Conservation (phyloP, 2,329 filamentous ascomycete genomes). For the Periconia sp. region DNA sequence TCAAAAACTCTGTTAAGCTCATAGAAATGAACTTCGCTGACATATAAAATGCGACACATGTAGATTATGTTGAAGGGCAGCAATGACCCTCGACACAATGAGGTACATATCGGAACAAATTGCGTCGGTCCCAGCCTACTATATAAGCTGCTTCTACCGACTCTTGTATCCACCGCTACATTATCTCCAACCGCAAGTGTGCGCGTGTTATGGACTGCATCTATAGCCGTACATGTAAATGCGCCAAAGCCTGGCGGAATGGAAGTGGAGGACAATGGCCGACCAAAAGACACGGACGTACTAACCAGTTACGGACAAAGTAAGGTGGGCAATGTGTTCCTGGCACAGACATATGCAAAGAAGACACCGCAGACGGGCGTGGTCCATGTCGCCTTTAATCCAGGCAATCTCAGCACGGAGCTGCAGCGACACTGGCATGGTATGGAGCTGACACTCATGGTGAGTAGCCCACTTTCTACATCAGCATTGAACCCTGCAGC, state of each 20-base stretch:
- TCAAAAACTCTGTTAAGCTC: too few species aligned
- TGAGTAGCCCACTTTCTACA: background rate
- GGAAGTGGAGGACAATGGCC: slow-evolving; percentile 7
- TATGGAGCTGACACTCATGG: background rate
- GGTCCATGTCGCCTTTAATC: slow-evolving; percentile 36
- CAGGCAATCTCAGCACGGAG: slow-evolving; percentile 48
- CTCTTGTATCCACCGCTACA: slow-evolving; percentile 31
- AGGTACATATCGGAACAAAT: slow-evolving; percentile 45
- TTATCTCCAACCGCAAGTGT: slow-evolving; percentile 21
- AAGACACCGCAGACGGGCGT: slow-evolving; percentile 7
- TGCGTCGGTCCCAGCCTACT: slow-evolving; percentile 44
- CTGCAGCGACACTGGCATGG: slow-evolving; percentile 2
- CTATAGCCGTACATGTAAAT: slow-evolving; percentile 6
- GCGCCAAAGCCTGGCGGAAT: slow-evolving; percentile 17
- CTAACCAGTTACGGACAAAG: slow-evolving; percentile 13
- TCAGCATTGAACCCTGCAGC: too few species aligned
- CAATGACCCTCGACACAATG: slow-evolving; percentile 27
- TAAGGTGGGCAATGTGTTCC: slow-evolving; percentile 26
- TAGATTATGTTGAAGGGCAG: slow-evolving; percentile 11
- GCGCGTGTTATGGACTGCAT: slow-evolving; percentile 21
- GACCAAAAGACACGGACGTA: slow-evolving; percentile 1
- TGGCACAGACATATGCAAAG: slow-evolving; percentile 5
- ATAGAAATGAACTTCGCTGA: too few species aligned
- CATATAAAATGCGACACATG: too few species aligned
- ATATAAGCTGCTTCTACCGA: slow-evolving; percentile 36